Base-by-base conservation (phyloP, 1,284 basidiomycete genomes). In the Xerocomus nothofagi region DNA sequence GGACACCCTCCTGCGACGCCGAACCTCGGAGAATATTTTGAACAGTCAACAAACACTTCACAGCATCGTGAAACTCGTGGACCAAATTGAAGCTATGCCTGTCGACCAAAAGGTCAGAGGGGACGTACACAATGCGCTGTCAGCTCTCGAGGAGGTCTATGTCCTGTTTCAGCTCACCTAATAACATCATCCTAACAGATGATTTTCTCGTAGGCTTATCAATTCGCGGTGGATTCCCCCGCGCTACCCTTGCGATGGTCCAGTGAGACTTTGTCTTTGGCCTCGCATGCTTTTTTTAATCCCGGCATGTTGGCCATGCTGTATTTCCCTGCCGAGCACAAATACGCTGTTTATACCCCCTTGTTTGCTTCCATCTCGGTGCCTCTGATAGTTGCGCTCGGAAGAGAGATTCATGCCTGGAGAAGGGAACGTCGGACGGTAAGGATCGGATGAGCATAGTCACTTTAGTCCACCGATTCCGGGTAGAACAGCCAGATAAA, bases 301-400 rank as follows among this genome's bases (percentile, higher is more conserved):
- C 97, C 95, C 0, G 88, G 86, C 30, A 98, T 99, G 95, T 74
- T 99, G 58, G 94, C 91, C 6, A 71, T 98, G 62, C 77, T 99
- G 21, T 99, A 99, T 69, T 99, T 99, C 71, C 94, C 94, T 21
- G 86, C 91, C 23, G 93, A 97, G 65, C 94, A 97, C 74, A 96
- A 91, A 66, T 93, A 93, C 66, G 93, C 93, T 1, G 91, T 98
- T 4, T 97, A 97, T 67, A 88, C 91, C 0, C 94, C 94, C 0
- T 71, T 98, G 18, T 96, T 98, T 64, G 93, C 91, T 3, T 93
- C 91, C 44, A 79, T 93, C 23, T 76, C 89, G 4, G 87, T 96
- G 18, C 93, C 93, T 5, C 71, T 98, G 42, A 49, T 93, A 6
- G 83, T 91, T 1, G 84, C 90, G 0, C 75, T 86, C 3, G 54